These are phyloP conservation scores for Lactarius quietus DNA, from an alignment of 768 basidiomycete genomes.

Conservation along the genomic window DNA sequence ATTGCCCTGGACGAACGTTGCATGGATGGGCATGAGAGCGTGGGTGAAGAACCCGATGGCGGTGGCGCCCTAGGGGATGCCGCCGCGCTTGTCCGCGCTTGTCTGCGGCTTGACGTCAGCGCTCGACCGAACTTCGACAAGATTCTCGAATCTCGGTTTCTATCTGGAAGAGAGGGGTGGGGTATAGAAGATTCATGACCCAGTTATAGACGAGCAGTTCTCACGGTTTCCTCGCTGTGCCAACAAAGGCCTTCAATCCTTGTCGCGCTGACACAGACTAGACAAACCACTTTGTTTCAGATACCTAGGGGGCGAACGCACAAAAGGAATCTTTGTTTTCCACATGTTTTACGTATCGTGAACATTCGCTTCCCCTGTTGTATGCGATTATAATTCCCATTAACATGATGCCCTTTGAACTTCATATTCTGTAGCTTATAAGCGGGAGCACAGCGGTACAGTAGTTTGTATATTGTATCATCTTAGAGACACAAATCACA, in stretches of 20 bases:
- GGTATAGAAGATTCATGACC: slow-evolving; percentile 32
- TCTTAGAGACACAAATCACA: slow-evolving; percentile 7
- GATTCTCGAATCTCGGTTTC: slow-evolving; percentile 75
- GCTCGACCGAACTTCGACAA: slow-evolving; percentile 85
- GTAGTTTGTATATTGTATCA: slow-evolving; percentile 11
- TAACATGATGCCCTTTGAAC: slow-evolving; percentile 1
- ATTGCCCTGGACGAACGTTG: slow-evolving; percentile 80
- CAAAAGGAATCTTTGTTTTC: background rate
- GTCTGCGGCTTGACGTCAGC: slow-evolving; percentile 73
- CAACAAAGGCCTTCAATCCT: slow-evolving; percentile 4
- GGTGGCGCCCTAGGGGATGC: slow-evolving; percentile 85
- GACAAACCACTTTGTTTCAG: slow-evolving; percentile 3
- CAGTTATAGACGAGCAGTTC: slow-evolving; percentile 7
- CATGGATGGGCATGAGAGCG: slow-evolving; percentile 63
- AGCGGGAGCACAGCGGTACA: background rate
- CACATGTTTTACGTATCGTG: slow-evolving; percentile 14
- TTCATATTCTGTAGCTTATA: slow-evolving; percentile 10
- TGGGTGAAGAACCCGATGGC: slow-evolving; percentile 77
- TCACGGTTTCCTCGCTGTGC: slow-evolving; percentile 5
- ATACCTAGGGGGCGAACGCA: slow-evolving; percentile 15
- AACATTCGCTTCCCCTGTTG: slow-evolving; percentile 8
- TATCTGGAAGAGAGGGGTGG: slow-evolving; percentile 80
- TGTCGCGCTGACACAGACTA: slow-evolving; percentile 2
- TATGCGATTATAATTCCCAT: slow-evolving; percentile 12
- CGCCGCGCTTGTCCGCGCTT: slow-evolving; percentile 76